Percentiles rank a stretch among this genome's conserved stretches.
These are phyloP conservation scores for Chrysosporium keratinophilum DNA, from an alignment of 2,329 filamentous ascomycete species.

Conservation along the genomic window DNA sequence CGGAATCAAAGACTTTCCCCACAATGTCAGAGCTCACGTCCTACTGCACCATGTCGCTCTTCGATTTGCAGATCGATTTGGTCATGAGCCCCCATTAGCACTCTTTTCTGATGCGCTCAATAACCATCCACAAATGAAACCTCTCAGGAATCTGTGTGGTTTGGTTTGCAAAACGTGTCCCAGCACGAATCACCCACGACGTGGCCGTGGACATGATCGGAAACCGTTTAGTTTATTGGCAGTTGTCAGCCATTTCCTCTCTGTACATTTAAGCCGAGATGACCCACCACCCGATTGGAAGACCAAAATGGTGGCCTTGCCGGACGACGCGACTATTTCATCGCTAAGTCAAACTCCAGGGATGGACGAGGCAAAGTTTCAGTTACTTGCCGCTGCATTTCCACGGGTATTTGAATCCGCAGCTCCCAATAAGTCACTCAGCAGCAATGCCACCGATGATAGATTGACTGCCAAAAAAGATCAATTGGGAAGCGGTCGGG, in stretches of 20 bases:
- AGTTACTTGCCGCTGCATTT: conserved; percentile 43
- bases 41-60: conserved; percentile 54
- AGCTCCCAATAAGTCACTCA: not conserved
- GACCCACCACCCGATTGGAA: conserved; percentile 44
- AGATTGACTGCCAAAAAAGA: conserved; percentile 1
- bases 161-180: conserved; percentile 48
- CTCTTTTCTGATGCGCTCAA: conserved; percentile 51
- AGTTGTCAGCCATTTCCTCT: conserved; percentile 31
- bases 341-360: conserved; percentile 42
- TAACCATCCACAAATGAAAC: conserved; percentile 48
- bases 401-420: conserved; percentile 32
- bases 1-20: conserved; percentile 51
- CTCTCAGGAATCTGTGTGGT: conserved; percentile 45
- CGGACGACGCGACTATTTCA: conserved; percentile 31
- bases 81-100: conserved; percentile 46
- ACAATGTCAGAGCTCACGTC: conserved; percentile 52
- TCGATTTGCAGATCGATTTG: conserved; percentile 49
- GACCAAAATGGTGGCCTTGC: conserved; percentile 51
- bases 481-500: not conserved
- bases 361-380: conserved; percentile 48
- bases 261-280: conserved; percentile 24
- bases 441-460: not conserved
- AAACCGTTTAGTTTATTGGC: conserved; percentile 25
- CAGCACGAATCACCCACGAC: conserved; percentile 10
- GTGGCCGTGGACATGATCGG: conserved; percentile 16